Evolutionary conservation across 805 yeast species (phyloP), one percentile per base, ranked within the genome.

Genomic region (Wickerhamiella kurtzmanii): DNA sequence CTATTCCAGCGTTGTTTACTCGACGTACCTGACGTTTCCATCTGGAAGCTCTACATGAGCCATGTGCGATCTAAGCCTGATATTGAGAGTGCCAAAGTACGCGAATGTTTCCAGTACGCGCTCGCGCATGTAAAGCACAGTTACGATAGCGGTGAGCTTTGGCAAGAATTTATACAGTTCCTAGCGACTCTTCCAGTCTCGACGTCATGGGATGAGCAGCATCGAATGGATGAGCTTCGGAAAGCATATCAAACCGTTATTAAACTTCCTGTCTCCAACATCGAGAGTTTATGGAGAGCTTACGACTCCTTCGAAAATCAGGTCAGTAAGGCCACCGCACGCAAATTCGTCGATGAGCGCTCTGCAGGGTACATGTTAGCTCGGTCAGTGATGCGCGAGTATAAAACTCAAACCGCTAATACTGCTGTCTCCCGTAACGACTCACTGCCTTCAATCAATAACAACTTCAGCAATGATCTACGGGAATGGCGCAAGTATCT

Each of bases 101-200:
- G 78, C 74, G 52, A 88, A 92, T 94, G 96, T 0, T 89, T 79
- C 60, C 94, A 87, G 50, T 76, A 82, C 60, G 95, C 94, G 1
- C 67, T 83, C 17, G 77, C 73, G 22, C 75, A 78, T 50, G 84
- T 88, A 44, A 96, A 96, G 0, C 64, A 76, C 28, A 97, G 92
- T 60, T 74, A 81, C 3, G 69, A 74, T 35, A 74, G 88, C 17
- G 80, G 82, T 28, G 68, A 69, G 2, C 64, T 92, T 38, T 89
- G 96, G 95, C 69, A 72, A 43, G 92, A 83, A 55, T 92, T 85
- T 60, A 60, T 92, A n/a, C 79, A 73, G 8, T 87, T 86, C 57
- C 71, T 87, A 51, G 79, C 77, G 53, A 68, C 74, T 32, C 77
- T 77, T 43, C 88, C 95, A 2, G 58, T 66, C 0, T 41, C 58